Evolutionary conservation across 2,329 filamentous ascomycete genomes (phyloP).

Genomic region (Paraphoma sp.): DNA sequence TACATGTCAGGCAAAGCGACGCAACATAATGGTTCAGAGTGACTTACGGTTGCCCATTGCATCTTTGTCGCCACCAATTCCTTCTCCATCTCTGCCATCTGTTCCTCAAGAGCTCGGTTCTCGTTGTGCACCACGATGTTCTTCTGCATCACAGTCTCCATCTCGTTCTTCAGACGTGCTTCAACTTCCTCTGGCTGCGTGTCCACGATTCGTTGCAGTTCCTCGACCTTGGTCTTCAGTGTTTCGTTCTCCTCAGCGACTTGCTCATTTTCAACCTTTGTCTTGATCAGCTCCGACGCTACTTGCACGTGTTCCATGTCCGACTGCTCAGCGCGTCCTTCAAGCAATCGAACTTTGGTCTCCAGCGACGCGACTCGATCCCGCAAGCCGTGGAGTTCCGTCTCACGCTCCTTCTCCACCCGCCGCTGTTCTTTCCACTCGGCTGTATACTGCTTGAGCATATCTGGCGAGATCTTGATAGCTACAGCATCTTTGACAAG

Average conservation of each 20-base stretch:
- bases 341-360: slow-evolving; percentile 80
- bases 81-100: slow-evolving; percentile 89
- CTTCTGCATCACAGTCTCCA: slow-evolving; percentile 88
- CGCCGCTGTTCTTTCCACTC: slow-evolving; percentile 95
- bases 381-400: slow-evolving; percentile 75
- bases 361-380: slow-evolving; percentile 66
- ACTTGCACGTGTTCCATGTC: slow-evolving; percentile 91
- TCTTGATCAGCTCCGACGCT: slow-evolving; percentile 87
- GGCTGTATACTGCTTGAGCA: slow-evolving; percentile 77
- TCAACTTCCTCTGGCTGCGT: slow-evolving; percentile 90
- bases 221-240: slow-evolving; percentile 81
- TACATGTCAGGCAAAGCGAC: slow-evolving; percentile 18
- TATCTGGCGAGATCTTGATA: slow-evolving; percentile 82
- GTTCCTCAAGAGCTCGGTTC: slow-evolving; percentile 86
- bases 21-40: neutral
- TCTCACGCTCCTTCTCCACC: slow-evolving; percentile 80
- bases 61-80: slow-evolving; percentile 93
- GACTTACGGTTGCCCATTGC: slow-evolving; percentile 88
- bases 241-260: slow-evolving; percentile 89
- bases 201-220: slow-evolving; percentile 86
- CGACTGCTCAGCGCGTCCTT: slow-evolving; percentile 85
- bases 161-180: slow-evolving; percentile 78
- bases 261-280: slow-evolving; percentile 92
- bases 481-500: slow-evolving; percentile 92
- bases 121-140: slow-evolving; percentile 95